Evolutionary conservation across 345 rosid genomes (phyloP).

Genomic region (Barbarea vulgaris): DNA sequence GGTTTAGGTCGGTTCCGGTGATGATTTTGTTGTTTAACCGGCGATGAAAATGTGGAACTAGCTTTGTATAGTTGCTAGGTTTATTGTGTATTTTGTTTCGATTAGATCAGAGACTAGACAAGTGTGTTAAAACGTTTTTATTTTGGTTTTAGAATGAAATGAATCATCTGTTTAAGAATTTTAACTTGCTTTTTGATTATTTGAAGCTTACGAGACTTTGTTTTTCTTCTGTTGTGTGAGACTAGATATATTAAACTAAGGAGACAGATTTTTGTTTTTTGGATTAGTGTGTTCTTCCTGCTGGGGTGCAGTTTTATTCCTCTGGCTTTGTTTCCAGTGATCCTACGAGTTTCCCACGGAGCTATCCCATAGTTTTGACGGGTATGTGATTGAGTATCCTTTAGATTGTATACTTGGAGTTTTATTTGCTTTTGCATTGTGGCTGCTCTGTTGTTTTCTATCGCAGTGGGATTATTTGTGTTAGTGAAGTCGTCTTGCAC

Average conservation of each 20-base stretch:
- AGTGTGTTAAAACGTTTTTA: neutral
- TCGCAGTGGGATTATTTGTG: neutral
- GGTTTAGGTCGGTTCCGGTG: conserved; percentile 1
- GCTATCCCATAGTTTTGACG: conserved; percentile 94
- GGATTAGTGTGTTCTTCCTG: conserved; percentile 91
- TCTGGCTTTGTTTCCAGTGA: conserved; percentile 73
- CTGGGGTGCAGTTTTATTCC: conserved; percentile 74
- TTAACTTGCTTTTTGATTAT: neutral
- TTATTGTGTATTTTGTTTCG: neutral
- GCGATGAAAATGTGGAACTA: conserved; percentile 17
- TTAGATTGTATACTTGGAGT: neutral
- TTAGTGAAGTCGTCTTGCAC: neutral
- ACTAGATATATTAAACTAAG: conserved; percentile 6
- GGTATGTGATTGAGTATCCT: conserved; percentile 50
- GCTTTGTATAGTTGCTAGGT: conserved; percentile 1
- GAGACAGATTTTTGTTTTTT: conserved; percentile 4
- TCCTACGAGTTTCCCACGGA: conserved; percentile 69
- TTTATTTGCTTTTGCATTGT: conserved; percentile 15
- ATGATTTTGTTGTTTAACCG: neutral
- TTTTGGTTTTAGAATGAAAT: neutral
- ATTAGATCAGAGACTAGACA: no score
- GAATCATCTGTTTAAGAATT: neutral
- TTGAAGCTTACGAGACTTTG: neutral
- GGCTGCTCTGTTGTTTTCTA: neutral
- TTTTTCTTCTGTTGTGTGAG: neutral